Evolutionary conservation across 2,329 filamentous ascomycete species (phyloP).

Genomic region (Stagonosporopsis cucurbitacearum): DNA sequence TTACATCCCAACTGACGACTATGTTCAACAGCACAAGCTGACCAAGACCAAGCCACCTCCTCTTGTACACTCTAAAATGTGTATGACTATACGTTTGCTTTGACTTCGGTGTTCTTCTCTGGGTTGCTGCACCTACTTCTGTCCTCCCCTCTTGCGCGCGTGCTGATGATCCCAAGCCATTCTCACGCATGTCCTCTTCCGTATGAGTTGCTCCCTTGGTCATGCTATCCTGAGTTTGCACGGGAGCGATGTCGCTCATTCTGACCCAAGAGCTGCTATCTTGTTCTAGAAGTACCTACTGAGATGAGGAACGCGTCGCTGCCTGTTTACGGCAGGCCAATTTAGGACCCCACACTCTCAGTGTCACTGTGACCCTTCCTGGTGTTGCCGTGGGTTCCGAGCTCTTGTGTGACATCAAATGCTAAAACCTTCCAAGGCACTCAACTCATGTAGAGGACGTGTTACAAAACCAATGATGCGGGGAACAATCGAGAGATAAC

Average conservation of each 20-base stretch:
- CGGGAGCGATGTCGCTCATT: conserved; percentile 10
- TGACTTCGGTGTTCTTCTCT: conserved; percentile 5
- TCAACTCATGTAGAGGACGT: background rate
- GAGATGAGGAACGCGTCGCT: background rate
- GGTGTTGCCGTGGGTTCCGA: background rate
- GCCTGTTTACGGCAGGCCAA: background rate
- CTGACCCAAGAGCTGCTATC: background rate
- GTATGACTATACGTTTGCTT: conserved; percentile 37
- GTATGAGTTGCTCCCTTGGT: background rate
- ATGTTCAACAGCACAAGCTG: conserved; percentile 90
- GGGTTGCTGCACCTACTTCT: background rate
- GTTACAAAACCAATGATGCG: background rate
- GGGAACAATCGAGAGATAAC: background rate
- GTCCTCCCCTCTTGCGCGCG: background rate
- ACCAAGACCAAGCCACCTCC: conserved; percentile 84
- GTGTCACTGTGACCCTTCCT: background rate
- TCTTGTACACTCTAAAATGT: conserved; percentile 71
- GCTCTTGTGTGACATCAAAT: conserved; percentile 7
- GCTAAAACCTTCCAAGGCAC: background rate
- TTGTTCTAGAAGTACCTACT: background rate
- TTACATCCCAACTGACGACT: conserved; percentile 92
- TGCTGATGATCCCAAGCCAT: conserved; percentile 5
- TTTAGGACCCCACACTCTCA: background rate
- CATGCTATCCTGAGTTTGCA: conserved; percentile 6
- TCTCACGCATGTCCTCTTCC: conserved; percentile 4